Base-by-base conservation (phyloP, 2,329 filamentous ascomycete species). In the Alternaria sp. region DNA sequence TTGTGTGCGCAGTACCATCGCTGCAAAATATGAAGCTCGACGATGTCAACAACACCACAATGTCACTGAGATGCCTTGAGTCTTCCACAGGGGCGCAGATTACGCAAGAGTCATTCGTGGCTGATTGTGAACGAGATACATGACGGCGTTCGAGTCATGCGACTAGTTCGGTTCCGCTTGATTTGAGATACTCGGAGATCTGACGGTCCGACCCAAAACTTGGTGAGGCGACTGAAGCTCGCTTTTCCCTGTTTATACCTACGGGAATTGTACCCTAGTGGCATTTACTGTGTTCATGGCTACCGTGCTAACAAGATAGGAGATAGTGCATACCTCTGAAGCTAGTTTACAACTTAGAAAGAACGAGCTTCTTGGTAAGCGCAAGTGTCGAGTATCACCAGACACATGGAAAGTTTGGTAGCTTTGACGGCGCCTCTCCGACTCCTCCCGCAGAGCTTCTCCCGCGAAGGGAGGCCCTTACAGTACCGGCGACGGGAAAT, bases 391-490 rank as follows among this genome's bases (percentile, higher is more conserved):
- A 11, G 34, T 43, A 51, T 58, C 41, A 51, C 48, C 46, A 59
- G 43, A 53, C 27, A 41, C 38, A 45, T 50, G 51, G 52, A 57
- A 50, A 46, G 34, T 46, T 41, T 57, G 30, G 54, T 57, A 53
- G 28, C 30, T 46, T 45, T 52, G 36, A 55, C 45, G 58, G 54
- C 59, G 43, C 43, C 50, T 51, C 49, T 51, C 62, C 59, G 54
- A 52, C 41, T 55, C 36, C 25, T 60, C 54, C 58, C 56, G 63
- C 57, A 53, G 63, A 36, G 59, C 36, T 55, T 32, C 25, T 60
- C 54, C 58, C 56, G 63, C 57, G 55, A 65, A 36, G 59, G 61
- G 44, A 36, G 43, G 11, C 63, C 63, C 57, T 66, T 53, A 32
- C 36, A 28, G 45, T 22, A 28, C 43, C 34, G 43, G 30, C 43